These are phyloP conservation scores for Yamadazyma trypodendri DNA, from an alignment of 1,139 yeast species.

Conservation along the genomic window DNA sequence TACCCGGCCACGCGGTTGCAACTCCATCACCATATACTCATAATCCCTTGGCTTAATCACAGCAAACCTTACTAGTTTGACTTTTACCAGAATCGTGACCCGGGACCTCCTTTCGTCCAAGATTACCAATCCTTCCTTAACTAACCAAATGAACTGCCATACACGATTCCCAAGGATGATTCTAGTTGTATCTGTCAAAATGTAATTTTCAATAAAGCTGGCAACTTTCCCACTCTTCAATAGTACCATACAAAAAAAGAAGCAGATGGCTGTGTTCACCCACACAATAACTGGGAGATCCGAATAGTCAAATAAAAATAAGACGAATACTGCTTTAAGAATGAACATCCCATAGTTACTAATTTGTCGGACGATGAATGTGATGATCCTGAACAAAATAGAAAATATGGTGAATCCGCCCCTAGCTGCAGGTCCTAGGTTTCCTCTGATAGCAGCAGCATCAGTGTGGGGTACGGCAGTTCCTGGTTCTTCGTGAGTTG, in stretches of 20 bases:
- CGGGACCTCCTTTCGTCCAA: neutral
- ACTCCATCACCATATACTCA: constrained; percentile 18
- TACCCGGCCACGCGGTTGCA: neutral
- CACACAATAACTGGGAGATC: neutral
- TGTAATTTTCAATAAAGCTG: neutral
- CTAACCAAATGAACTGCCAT: neutral
- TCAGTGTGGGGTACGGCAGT: too few relatives aligned
- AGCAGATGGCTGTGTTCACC: neutral
- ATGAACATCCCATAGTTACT: neutral
- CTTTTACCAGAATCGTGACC: constrained; percentile 5
- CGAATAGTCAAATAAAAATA: neutral
- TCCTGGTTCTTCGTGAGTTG: neutral
- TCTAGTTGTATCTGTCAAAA: neutral
- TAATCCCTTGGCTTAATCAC: constrained; percentile 25
- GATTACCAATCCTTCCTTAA: neutral
- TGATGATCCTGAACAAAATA: neutral
- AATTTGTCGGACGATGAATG: neutral
- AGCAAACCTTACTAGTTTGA: constrained; percentile 18
- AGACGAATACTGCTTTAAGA: neutral
- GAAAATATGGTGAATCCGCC: neutral
- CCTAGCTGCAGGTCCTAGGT: neutral
- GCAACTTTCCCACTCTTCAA: neutral
- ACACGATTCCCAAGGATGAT: neutral
- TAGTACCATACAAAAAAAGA: neutral
- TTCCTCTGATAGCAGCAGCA: neutral